Percentiles rank a stretch among this genome's conserved stretches.
phyloP scores from a whole-genome alignment of 345 rosid species.

The Eucalyptus tenuipes region DNA sequence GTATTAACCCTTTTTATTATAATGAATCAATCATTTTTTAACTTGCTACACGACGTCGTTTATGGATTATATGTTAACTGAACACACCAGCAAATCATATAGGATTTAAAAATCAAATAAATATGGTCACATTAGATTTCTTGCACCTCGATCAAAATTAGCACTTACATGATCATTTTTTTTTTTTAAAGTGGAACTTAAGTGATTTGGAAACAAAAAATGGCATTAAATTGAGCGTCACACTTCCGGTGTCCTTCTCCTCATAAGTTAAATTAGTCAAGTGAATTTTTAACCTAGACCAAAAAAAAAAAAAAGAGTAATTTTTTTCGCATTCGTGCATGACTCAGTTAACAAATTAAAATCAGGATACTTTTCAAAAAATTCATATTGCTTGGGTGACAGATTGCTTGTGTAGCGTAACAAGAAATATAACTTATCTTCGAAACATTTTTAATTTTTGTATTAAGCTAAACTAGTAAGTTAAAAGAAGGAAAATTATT shows the following conservation, averaged over 20 bases:
- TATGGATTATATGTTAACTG: fast-evolving
- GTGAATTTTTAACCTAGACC: not conserved
- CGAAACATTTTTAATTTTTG: not conserved
- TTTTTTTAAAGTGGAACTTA: too few species aligned
- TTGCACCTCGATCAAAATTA: fast-evolving
- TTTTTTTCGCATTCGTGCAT: not conserved
- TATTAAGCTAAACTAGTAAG: not conserved
- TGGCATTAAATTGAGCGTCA: fast-evolving
- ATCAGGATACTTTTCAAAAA: not conserved
- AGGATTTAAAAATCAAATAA: too few species aligned
- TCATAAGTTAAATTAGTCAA: not conserved
- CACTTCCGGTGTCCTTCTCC: fast-evolving
- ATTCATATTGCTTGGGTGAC: not conserved
- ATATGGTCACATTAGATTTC: too few species aligned
- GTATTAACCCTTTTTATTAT: too few species aligned
- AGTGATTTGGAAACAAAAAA: too few species aligned
- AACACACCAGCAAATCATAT: too few species aligned
- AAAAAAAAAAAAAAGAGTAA: too few species aligned
- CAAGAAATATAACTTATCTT: not conserved
- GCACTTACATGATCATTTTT: fast-evolving
- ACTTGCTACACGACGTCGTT: fast-evolving
- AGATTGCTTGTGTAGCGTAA: not conserved
- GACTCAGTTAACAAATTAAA: not conserved
- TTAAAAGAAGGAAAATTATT: not conserved
- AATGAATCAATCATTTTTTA: too few species aligned